Percentiles rank a stretch among this genome's conserved stretches.
phyloP scores from a whole-genome alignment of 2,329 filamentous ascomycete species.

The Arthrinium phaeospermum region DNA sequence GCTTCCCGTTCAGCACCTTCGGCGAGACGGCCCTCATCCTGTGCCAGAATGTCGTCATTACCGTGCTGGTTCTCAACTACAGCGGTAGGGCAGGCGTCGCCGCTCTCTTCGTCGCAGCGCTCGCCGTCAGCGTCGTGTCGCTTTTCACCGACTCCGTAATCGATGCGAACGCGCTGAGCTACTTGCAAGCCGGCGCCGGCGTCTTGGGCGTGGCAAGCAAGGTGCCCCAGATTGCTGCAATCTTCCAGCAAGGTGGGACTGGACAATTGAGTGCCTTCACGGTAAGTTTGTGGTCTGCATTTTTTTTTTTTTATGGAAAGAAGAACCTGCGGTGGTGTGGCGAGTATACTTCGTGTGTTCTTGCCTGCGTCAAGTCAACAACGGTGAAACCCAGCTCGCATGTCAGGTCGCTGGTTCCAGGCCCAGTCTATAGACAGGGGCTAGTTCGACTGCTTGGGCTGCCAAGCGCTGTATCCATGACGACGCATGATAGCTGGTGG shows the following conservation, averaged over 20 bases:
- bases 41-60: slow-evolving; percentile 90
- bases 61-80: slow-evolving; percentile 84
- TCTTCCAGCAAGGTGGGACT: slow-evolving; percentile 84
- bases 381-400: background rate
- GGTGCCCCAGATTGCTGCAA: slow-evolving; percentile 88
- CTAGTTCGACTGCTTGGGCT: background rate
- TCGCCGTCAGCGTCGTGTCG: slow-evolving; percentile 72
- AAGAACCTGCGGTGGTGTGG: background rate
- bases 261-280: slow-evolving; percentile 97
- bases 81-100: slow-evolving; percentile 71
- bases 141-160: slow-evolving; percentile 73
- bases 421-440: background rate
- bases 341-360: background rate
- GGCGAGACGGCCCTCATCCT: slow-evolving; percentile 94
- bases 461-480: background rate
- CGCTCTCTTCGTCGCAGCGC: slow-evolving; percentile 76
- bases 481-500: background rate
- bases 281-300: slow-evolving; percentile 58
- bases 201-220: slow-evolving; percentile 87
- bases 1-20: slow-evolving; percentile 95
- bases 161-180: slow-evolving; percentile 69
- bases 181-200: slow-evolving; percentile 85
- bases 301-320: background rate
- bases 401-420: background rate
- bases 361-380: background rate